These are phyloP conservation scores for Ilyonectria robusta DNA, from an alignment of 2,329 filamentous ascomycete genomes.

Conservation along the genomic window DNA sequence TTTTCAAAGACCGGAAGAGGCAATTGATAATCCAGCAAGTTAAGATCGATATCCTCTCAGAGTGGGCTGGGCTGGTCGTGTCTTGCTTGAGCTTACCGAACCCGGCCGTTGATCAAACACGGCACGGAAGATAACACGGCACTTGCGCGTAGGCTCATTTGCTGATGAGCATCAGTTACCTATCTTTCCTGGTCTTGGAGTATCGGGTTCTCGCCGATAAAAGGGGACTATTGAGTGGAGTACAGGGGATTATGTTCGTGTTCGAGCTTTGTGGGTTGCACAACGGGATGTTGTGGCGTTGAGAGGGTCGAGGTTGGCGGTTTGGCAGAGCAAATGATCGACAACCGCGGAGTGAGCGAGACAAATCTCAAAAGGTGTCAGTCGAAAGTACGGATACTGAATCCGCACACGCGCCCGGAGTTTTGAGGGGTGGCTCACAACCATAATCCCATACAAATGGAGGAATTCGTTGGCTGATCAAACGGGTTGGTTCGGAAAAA, in stretches of 20 bases:
- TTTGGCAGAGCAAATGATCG: conserved; percentile 12
- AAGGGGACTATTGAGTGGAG: not conserved
- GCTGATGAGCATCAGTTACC: not conserved
- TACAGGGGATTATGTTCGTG: not conserved
- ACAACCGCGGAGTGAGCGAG: conserved; percentile 16
- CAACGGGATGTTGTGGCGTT: conserved; percentile 8
- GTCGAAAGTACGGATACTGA: not conserved
- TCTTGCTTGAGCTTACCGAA: not conserved
- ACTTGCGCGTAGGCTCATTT: not conserved
- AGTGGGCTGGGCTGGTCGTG: not conserved
- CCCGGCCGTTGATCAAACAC: conserved; percentile 8
- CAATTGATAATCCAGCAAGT: not conserved
- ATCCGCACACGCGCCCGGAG: not conserved
- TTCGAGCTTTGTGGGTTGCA: not conserved
- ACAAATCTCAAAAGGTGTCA: conserved; percentile 7
- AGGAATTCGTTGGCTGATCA: conserved; percentile 29
- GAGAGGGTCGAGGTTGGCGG: not conserved
- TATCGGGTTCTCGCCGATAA: conserved; percentile 1
- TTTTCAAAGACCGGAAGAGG: conserved; percentile 15
- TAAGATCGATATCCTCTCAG: conserved; percentile 3
- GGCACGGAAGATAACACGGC: not conserved
- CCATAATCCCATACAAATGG: not conserved
- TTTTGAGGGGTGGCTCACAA: not conserved
- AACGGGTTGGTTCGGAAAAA: conserved; percentile 33
- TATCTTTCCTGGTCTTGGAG: not conserved